A percentile compares a stretch with the other conserved stretches of the same genome.
Conservation (phyloP, 2,329 filamentous ascomycete genomes). For the Beauveria sp. region DNA sequence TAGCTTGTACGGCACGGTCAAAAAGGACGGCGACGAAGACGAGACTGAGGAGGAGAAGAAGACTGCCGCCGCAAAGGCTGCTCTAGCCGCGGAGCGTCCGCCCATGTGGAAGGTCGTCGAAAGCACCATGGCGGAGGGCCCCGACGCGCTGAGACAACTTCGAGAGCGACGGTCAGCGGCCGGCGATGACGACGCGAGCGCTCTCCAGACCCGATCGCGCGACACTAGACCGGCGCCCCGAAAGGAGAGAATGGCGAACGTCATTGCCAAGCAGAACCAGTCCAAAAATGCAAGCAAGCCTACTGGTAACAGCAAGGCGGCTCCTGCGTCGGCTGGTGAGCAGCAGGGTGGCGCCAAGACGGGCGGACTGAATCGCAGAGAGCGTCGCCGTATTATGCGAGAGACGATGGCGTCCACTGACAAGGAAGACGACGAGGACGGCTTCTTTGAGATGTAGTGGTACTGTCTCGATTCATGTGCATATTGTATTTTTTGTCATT, state of each 20-base stretch:
- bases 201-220: background rate
- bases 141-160: slow-evolving; percentile 41
- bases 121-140: slow-evolving; percentile 52
- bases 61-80: slow-evolving; percentile 33
- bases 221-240: background rate
- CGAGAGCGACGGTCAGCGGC: slow-evolving; percentile 40
- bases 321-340: slow-evolving; percentile 7
- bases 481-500: slow-evolving; percentile 2
- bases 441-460: slow-evolving; percentile 45
- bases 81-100: slow-evolving; percentile 39
- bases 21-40: slow-evolving; percentile 28
- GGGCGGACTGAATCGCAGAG: slow-evolving; percentile 26
- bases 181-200: slow-evolving; percentile 1
- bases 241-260: slow-evolving; percentile 9
- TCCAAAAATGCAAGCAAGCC: slow-evolving; percentile 18
- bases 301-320: slow-evolving; percentile 17
- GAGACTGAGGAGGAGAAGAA: slow-evolving; percentile 29
- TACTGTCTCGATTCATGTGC: background rate
- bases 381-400: slow-evolving; percentile 28
- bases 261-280: slow-evolving; percentile 14
- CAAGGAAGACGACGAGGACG: slow-evolving; percentile 38
- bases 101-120: slow-evolving; percentile 65
- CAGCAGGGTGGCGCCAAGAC: slow-evolving; percentile 19
- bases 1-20: slow-evolving; percentile 44
- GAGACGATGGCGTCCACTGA: slow-evolving; percentile 26